phyloP scores from a whole-genome alignment of 306 rosid species.

The Alnus glutinosa region DNA sequence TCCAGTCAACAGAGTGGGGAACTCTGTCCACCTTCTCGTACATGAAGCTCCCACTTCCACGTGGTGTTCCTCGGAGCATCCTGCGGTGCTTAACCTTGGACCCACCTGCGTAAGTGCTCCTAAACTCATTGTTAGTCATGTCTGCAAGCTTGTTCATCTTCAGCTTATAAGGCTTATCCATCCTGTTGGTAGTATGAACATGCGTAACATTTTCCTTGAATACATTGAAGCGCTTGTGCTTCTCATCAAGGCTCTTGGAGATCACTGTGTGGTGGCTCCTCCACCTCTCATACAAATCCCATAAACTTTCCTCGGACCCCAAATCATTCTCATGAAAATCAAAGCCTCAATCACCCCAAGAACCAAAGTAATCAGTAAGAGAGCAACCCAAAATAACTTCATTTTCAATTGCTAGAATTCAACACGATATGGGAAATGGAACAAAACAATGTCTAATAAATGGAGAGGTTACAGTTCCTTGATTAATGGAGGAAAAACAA shows the following conservation, averaged over 20 bases:
- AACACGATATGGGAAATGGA: background rate
- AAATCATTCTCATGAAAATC: slow-evolving; percentile 45
- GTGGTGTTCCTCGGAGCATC: slow-evolving; percentile 42
- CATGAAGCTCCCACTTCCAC: slow-evolving; percentile 13
- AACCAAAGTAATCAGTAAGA: slow-evolving; percentile 17
- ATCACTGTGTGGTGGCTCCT: slow-evolving; percentile 56
- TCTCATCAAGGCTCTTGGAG: slow-evolving; percentile 41
- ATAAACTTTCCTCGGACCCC: slow-evolving; percentile 33
- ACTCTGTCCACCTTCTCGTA: no score
- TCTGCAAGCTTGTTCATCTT: slow-evolving; percentile 54
- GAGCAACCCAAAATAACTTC: slow-evolving; percentile 22
- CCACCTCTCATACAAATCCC: slow-evolving; percentile 54
- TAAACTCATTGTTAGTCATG: slow-evolving; percentile 54
- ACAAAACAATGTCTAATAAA: no score
- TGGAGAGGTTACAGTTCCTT: no score
- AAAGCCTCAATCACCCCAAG: slow-evolving; percentile 20
- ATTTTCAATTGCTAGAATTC: slow-evolving; percentile 27
- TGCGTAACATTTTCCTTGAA: slow-evolving; percentile 52
- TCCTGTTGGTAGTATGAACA: slow-evolving; percentile 40
- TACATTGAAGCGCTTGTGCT: slow-evolving; percentile 50
- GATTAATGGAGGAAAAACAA: no score
- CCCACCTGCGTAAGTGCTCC: slow-evolving; percentile 33
- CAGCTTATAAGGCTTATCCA: slow-evolving; percentile 56
- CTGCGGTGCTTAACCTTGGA: slow-evolving; percentile 46
- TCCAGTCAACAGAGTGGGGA: no score